Evolutionary conservation across 2,329 filamentous ascomycete species (phyloP).

Genomic region (Sporothrix schenckii): DNA sequence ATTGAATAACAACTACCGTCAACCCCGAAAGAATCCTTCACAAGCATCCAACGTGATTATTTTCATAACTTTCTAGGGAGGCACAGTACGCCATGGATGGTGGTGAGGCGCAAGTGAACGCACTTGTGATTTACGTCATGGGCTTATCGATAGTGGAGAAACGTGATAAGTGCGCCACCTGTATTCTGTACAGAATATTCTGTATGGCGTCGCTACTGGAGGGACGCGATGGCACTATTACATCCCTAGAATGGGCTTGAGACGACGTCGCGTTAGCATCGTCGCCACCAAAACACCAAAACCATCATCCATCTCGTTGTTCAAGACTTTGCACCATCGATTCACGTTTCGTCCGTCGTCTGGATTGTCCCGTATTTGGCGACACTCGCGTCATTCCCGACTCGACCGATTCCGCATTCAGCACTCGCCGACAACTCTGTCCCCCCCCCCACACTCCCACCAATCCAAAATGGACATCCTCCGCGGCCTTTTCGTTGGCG

Average conservation of each 20-base stretch:
- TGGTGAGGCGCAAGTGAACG: too few species aligned
- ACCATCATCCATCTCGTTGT: too few species aligned
- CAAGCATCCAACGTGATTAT: too few species aligned
- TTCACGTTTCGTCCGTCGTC: too few species aligned
- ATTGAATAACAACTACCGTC: too few species aligned
- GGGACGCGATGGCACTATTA: background rate
- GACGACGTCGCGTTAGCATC: background rate
- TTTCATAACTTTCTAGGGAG: too few species aligned
- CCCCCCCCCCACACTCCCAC: background rate
- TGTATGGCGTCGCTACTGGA: background rate
- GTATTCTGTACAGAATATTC: background rate
- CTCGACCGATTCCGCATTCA: background rate
- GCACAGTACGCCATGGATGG: too few species aligned
- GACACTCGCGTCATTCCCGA: background rate
- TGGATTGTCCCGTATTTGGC: too few species aligned
- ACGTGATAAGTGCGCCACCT: background rate
- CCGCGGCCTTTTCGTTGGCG: slow-evolving; percentile 16
- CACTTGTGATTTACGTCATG: too few species aligned
- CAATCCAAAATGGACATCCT: slow-evolving; percentile 11
- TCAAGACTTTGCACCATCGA: too few species aligned
- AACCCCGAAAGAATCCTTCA: too few species aligned
- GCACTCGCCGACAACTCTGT: background rate
- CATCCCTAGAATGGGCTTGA: background rate
- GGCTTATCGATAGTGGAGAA: too few species aligned
- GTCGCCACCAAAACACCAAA: background rate